A percentile compares a stretch with the other conserved stretches of the same genome.
phyloP scores from a whole-genome alignment of 805 yeast genomes.

The Torulaspora microellipsoides region DNA sequence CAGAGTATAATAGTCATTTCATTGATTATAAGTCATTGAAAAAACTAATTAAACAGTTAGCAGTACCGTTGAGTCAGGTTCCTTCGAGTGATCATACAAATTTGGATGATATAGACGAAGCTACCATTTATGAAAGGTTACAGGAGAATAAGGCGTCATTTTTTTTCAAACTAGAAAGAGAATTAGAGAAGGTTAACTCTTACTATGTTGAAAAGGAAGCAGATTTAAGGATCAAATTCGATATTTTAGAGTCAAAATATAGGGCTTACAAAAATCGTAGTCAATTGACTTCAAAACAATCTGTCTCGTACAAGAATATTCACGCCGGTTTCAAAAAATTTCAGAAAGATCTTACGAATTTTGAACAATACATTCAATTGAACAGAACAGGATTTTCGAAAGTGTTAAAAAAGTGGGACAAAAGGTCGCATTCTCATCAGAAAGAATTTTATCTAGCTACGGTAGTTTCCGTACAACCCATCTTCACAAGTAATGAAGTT shows the following conservation, averaged over 20 bases:
- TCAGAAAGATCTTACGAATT: conserved; percentile 78
- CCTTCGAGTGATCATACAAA: conserved; percentile 26
- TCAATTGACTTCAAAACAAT: conserved; percentile 49
- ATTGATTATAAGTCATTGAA: conserved; percentile 92
- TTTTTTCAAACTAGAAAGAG: conserved; percentile 85
- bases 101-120: conserved; percentile 36
- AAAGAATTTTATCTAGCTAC: conserved; percentile 87
- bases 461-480: conserved; percentile 95
- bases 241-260: conserved; percentile 70
- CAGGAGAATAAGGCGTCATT: conserved; percentile 89
- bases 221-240: conserved; percentile 73
- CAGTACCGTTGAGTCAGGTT: conserved; percentile 38
- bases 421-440: conserved; percentile 89
- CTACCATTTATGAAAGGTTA: conserved; percentile 46
- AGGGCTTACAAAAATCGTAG: conserved; percentile 43
- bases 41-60: conserved; percentile 81
- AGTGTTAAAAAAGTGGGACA: conserved; percentile 97
- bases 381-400: conserved; percentile 95
- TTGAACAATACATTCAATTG: conserved; percentile 90
- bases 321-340: conserved; percentile 87
- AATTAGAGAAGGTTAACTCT: conserved; percentile 89
- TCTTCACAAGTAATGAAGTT: conserved; percentile 84
- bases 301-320: conserved; percentile 74
- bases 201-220: conserved; percentile 90
- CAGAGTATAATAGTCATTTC: conserved; percentile 91